Evolutionary conservation across 2,329 filamentous ascomycete species (phyloP).

Genomic region (Stachybotrys echinatus): DNA sequence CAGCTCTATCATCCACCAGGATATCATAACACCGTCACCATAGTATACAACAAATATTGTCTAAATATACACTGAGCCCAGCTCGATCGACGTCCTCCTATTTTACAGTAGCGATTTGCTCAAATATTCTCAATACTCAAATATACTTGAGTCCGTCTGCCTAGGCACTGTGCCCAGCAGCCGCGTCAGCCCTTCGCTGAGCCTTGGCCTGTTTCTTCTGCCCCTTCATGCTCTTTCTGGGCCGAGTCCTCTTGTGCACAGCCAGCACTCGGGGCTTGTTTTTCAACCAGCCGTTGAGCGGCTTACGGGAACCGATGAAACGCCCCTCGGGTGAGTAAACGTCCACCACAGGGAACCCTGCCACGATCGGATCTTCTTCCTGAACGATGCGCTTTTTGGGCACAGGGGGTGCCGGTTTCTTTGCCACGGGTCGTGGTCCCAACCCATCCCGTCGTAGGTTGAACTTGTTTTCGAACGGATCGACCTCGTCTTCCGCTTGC

Average conservation of each 20-base stretch:
- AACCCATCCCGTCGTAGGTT: constrained; percentile 15
- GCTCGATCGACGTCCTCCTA: too few species aligned
- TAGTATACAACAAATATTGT: too few species aligned
- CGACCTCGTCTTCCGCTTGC: constrained; percentile 1
- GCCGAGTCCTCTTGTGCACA: constrained; percentile 48
- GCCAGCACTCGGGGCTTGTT: constrained; percentile 49
- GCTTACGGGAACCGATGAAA: constrained; percentile 61
- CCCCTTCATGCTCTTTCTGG: constrained; percentile 66
- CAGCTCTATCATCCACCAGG: too few species aligned
- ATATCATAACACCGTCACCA: too few species aligned
- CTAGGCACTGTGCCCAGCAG: background rate
- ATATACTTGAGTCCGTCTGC: background rate
- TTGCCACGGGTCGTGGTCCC: background rate
- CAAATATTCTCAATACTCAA: too few species aligned
- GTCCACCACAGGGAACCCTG: constrained; percentile 67
- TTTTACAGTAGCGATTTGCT: too few species aligned
- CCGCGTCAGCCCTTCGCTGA: constrained; percentile 17
- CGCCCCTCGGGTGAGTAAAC: constrained; percentile 82
- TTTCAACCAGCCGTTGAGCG: constrained; percentile 67
- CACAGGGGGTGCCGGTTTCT: constrained; percentile 2
- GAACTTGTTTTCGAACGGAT: constrained; percentile 20
- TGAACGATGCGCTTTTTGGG: constrained; percentile 8
- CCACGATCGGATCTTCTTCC: constrained; percentile 16
- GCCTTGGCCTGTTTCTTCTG: constrained; percentile 35
- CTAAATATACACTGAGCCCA: too few species aligned